These are phyloP conservation scores for Eremothecium sinecaudum DNA, from an alignment of 1,139 yeast species.

Conservation along the genomic window DNA sequence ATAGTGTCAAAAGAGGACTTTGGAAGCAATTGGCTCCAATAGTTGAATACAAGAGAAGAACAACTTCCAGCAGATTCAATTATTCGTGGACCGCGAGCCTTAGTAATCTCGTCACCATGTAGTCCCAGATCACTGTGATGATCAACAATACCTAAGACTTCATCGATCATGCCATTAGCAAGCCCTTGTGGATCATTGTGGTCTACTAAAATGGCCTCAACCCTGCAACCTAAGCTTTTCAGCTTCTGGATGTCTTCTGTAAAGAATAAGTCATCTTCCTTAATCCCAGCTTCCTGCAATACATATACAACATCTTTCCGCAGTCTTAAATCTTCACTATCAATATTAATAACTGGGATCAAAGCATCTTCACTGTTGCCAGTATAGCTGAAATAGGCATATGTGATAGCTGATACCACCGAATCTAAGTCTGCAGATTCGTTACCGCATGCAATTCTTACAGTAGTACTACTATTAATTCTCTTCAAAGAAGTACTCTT, in stretches of 20 bases:
- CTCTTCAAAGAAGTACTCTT: constrained; percentile 7
- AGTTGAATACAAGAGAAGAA: constrained; percentile 57
- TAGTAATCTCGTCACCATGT: constrained; percentile 30
- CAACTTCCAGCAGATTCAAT: constrained; percentile 67
- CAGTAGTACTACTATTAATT: constrained; percentile 4
- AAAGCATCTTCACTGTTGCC: constrained; percentile 23
- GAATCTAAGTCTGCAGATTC: constrained; percentile 86
- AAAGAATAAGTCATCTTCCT: constrained; percentile 46
- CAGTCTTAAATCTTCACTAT: constrained; percentile 51
- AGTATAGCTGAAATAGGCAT: constrained; percentile 47
- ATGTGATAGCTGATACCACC: constrained; percentile 62
- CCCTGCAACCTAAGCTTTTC: constrained; percentile 15
- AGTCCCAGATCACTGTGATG: constrained; percentile 73
- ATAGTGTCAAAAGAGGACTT: constrained; percentile 14
- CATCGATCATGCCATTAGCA: constrained; percentile 27
- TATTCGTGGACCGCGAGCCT: constrained; percentile 44
- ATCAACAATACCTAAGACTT: constrained; percentile 61
- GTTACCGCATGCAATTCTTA: constrained; percentile 65
- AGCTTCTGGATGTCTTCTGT: constrained; percentile 48
- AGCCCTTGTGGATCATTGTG: constrained; percentile 66
- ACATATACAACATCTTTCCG: constrained; percentile 62
- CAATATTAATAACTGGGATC: constrained; percentile 68
- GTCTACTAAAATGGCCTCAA: constrained; percentile 60
- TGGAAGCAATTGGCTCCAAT: constrained; percentile 36
- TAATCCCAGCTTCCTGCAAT: constrained; percentile 41